Percentiles rank a stretch among this genome's conserved stretches.
Conservation (phyloP, 371 early-diverging fungal species). For the Mucor piriformis region DNA sequence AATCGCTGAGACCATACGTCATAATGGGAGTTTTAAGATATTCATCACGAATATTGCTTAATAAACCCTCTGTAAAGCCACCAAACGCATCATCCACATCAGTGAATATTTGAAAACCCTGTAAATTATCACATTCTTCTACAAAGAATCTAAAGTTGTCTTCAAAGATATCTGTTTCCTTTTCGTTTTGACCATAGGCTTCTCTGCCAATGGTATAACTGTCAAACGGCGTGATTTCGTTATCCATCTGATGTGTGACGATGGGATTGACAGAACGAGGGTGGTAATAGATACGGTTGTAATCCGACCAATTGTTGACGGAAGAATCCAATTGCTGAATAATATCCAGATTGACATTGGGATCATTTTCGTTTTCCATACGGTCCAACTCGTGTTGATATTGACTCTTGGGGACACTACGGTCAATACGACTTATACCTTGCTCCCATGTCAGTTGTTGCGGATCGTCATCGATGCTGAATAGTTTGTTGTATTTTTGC, state of each 20-base stretch:
- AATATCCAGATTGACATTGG: slow-evolving; percentile 25
- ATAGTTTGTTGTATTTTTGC: slow-evolving; percentile 67
- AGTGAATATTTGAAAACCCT: slow-evolving; percentile 82
- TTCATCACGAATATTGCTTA: slow-evolving; percentile 77
- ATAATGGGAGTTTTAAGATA: slow-evolving; percentile 73
- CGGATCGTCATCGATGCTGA: slow-evolving; percentile 26
- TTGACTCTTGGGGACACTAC: slow-evolving; percentile 47
- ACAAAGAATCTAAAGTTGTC: slow-evolving; percentile 76
- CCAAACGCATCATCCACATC: slow-evolving; percentile 79
- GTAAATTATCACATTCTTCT: slow-evolving; percentile 86
- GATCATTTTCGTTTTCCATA: slow-evolving; percentile 32
- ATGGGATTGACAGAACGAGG: slow-evolving; percentile 70
- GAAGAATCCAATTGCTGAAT: slow-evolving; percentile 37
- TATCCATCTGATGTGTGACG: slow-evolving; percentile 64
- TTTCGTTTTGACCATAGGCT: slow-evolving; percentile 67
- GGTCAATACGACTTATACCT: slow-evolving; percentile 42
- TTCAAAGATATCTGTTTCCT: slow-evolving; percentile 70
- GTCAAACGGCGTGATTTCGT: slow-evolving; percentile 72
- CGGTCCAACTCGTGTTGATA: slow-evolving; percentile 61
- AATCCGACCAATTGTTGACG: slow-evolving; percentile 82
- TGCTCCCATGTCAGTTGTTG: slow-evolving; percentile 46
- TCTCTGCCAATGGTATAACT: slow-evolving; percentile 72
- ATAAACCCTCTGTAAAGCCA: slow-evolving; percentile 67
- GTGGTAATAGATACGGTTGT: slow-evolving; percentile 74
- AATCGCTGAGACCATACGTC: slow-evolving; percentile 61